These are phyloP conservation scores for Neoboletus subvelutipes DNA, from an alignment of 768 basidiomycete species.

Conservation along the genomic window DNA sequence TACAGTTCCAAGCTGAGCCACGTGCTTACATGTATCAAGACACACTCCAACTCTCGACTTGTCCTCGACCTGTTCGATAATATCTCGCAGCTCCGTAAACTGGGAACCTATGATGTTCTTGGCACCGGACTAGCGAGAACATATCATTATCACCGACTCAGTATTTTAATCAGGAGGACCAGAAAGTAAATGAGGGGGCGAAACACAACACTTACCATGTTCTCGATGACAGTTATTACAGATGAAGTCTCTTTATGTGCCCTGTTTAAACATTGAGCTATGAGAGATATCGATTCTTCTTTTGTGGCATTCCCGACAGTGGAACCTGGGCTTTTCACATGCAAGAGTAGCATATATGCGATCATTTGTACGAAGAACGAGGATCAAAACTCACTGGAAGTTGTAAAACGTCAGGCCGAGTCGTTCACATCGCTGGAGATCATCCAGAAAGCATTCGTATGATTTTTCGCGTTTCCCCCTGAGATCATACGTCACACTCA, in stretches of 20 bases:
- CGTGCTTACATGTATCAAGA: conserved; percentile 74
- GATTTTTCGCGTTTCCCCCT: conserved; percentile 70
- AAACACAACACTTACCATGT: conserved; percentile 57
- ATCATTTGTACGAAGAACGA: background rate
- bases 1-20: background rate
- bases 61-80: conserved; percentile 69
- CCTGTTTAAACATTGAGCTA: conserved; percentile 72
- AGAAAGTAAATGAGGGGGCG: background rate
- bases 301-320: conserved; percentile 68
- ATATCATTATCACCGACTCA: background rate
- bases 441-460: conserved; percentile 80
- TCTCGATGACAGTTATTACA: conserved; percentile 73
- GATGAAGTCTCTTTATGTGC: conserved; percentile 61
- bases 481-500: background rate
- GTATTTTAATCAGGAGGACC: background rate
- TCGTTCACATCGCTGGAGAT: conserved; percentile 72
- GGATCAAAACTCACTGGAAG: conserved; percentile 64
- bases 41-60: conserved; percentile 80
- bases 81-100: conserved; percentile 64
- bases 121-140: conserved; percentile 59
- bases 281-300: conserved; percentile 57
- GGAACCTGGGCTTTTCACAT: conserved; percentile 66
- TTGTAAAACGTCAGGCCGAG: conserved; percentile 77
- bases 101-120: conserved; percentile 75
- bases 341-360: background rate